Conservation (phyloP, 2,329 filamentous ascomycete species). For the Epichloe amarillans region DNA sequence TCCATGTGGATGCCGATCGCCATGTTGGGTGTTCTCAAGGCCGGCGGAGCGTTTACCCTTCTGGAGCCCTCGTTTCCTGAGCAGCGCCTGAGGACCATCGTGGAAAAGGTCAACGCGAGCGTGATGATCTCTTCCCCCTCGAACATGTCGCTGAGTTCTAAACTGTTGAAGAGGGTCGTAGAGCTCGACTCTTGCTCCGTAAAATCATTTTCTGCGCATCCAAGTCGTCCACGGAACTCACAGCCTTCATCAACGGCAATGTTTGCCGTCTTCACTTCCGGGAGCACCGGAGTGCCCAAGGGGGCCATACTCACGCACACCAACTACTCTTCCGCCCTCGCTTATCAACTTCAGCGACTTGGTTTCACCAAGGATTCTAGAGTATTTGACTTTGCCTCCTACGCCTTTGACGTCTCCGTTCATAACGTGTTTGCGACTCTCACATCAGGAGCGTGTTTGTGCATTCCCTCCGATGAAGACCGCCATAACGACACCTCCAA, state of each 20-base stretch:
- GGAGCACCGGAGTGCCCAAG: too few species aligned
- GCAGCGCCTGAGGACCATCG: too few species aligned
- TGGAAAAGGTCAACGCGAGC: too few species aligned
- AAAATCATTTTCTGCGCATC: constrained; percentile 4
- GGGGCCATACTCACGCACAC: too few species aligned
- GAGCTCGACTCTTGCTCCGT: constrained; percentile 2
- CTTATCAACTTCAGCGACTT: too few species aligned
- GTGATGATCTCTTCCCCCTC: too few species aligned
- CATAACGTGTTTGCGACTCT: constrained; percentile 6
- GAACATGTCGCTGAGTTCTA: constrained; percentile 5
- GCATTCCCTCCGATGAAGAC: constrained; percentile 4
- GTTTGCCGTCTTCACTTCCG: too few species aligned
- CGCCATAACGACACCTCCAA: too few species aligned
- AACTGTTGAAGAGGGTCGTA: constrained; percentile 4
- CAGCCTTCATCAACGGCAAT: too few species aligned
- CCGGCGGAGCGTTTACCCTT: background rate
- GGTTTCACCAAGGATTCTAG: constrained; percentile 4
- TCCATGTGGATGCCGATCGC: constrained; percentile 5
- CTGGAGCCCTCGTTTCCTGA: too few species aligned
- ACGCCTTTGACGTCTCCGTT: constrained; percentile 8
- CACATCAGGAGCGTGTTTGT: constrained; percentile 4
- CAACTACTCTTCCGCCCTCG: too few species aligned
- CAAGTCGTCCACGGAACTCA: too few species aligned
- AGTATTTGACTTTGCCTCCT: constrained; percentile 9
- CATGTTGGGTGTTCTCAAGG: constrained; percentile 1